phyloP scores from a whole-genome alignment of 768 basidiomycete genomes.

The Mycena crocata region DNA sequence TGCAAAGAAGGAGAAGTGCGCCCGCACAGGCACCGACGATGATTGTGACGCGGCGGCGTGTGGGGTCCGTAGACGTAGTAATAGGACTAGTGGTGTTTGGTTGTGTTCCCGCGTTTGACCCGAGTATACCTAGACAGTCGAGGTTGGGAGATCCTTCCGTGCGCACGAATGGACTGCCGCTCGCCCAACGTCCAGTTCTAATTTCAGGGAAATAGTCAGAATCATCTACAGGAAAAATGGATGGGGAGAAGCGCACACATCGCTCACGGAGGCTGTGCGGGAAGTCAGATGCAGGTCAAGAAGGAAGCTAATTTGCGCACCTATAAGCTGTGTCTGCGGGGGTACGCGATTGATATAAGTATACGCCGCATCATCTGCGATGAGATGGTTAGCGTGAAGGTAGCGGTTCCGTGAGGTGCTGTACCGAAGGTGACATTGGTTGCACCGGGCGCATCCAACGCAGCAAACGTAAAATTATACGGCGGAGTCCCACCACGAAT shows the following conservation, averaged over 20 bases:
- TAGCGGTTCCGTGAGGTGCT: not conserved
- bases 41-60: too few species aligned
- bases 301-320: conserved; percentile 37
- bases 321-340: conserved; percentile 45
- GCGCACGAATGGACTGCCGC: conserved; percentile 41
- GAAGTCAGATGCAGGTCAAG: too few species aligned
- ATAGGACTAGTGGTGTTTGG: too few species aligned
- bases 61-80: too few species aligned
- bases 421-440: conserved; percentile 50
- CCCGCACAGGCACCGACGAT: too few species aligned
- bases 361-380: conserved; percentile 42
- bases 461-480: conserved; percentile 51
- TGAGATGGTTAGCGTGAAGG: not conserved
- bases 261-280: not conserved
- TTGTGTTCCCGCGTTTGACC: too few species aligned
- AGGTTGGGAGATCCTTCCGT: conserved; percentile 46
- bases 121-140: conserved; percentile 46
- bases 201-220: not conserved
- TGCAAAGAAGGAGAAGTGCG: too few species aligned
- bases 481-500: conserved; percentile 54
- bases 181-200: conserved; percentile 53
- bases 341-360: conserved; percentile 51
- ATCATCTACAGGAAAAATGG: not conserved
- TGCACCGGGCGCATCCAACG: conserved; percentile 44
- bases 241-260: not conserved